Percentiles rank a stretch among this genome's conserved stretches.
Conservation (phyloP, 768 basidiomycete species). For the Ephemerocybe angulata region DNA sequence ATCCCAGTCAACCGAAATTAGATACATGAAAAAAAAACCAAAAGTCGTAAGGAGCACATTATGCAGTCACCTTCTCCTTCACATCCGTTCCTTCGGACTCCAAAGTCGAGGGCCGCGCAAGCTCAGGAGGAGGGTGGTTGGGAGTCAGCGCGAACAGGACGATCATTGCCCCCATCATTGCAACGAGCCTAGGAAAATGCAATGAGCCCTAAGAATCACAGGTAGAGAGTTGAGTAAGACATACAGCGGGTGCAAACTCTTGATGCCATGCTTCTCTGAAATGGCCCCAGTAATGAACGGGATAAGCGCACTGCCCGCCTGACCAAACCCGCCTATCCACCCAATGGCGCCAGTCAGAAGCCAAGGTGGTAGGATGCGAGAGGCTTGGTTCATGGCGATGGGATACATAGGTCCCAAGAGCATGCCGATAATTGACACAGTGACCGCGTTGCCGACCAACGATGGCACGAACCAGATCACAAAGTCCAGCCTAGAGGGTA, state of each 20-base stretch:
- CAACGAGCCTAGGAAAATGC: conserved; percentile 40
- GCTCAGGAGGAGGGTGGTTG: not conserved
- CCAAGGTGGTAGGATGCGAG: conserved; percentile 66
- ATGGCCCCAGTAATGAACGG: conserved; percentile 74
- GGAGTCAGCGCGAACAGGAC: conserved; percentile 46
- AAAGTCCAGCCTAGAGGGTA: conserved; percentile 49
- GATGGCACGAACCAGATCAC: conserved; percentile 69
- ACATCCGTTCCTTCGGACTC: not conserved
- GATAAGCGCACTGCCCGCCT: conserved; percentile 66
- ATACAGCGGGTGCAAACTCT: conserved; percentile 60
- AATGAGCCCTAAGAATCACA: not conserved
- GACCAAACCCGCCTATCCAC: conserved; percentile 67
- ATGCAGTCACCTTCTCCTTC: not conserved
- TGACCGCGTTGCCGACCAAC: conserved; percentile 60
- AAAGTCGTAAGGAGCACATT: too few species aligned
- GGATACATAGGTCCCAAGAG: conserved; percentile 75
- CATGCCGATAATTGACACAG: conserved; percentile 64
- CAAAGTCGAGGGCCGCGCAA: not conserved
- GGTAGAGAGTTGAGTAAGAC: conserved; percentile 18
- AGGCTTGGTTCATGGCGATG: conserved; percentile 67
- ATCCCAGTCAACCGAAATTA: too few species aligned
- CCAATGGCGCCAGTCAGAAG: conserved; percentile 64
- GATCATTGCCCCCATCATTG: conserved; percentile 59
- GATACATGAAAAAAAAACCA: too few species aligned
- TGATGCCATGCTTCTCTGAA: conserved; percentile 58